Base-by-base conservation (phyloP, 768 basidiomycete species). In the Collybia mongolica region DNA sequence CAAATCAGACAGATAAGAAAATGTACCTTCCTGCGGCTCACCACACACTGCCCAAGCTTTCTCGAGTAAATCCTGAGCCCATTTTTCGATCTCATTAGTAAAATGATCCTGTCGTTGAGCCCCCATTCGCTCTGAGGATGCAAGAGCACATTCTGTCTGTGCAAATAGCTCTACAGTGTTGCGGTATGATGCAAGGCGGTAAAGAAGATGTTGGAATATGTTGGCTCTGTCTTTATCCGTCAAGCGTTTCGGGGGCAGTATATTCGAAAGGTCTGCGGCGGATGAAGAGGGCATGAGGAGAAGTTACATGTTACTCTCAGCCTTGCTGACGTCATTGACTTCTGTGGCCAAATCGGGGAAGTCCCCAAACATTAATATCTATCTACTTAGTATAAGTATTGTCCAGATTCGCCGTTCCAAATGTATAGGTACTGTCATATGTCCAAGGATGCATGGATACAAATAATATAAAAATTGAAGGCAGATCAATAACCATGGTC, bases 11-110 rank as follows among this genome's bases (percentile, higher is more conserved):
- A 12, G 11, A 32, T 12, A 32, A 12, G 32, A 17, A 20, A 23
- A 17, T 42, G 43, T 60, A 39, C 55, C 57, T 12, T 54, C 62
- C 23, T 26, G 24, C 7, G 50, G 52, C 49, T 74, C 68, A 15
- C 67, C 64, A 54, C 78, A 80, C 3, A 70, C 72, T 19, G 68
- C 56, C 73, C 76, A 81, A 4, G 75, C 67, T 48, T 76, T 65
- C 42, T 71, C 61, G 3, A 75, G 50, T 14, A 80, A 57, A 2
- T 61, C 59, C 42, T 80, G 73, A 0, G 73, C 73, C 80, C 81
- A 82, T 12, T 41, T 17, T 47, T 78, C 65, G 7, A 81, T 56
- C 19, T 70, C 68, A 15, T 54, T 28, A 17, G 68, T 53, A 48
- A 73, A 76, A n/a, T 53, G 56, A 6, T 69, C 62, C 32, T 65